phyloP scores from a whole-genome alignment of 495 filamentous ascomycete species.

The Aspergillus bertholletiae region DNA sequence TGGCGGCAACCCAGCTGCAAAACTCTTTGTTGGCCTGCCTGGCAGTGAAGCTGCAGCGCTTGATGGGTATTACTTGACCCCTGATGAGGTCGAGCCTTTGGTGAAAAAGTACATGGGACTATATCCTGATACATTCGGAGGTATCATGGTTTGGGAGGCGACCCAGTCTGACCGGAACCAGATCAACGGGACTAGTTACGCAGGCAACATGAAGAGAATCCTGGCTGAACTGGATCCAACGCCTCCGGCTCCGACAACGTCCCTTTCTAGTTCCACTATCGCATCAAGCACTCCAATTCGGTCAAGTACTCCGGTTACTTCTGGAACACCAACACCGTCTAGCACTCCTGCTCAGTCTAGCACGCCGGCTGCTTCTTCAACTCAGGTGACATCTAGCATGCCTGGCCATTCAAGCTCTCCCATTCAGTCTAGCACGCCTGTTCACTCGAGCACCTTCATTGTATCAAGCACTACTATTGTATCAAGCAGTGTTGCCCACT shows the following conservation, averaged over 20 bases:
- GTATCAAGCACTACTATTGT: neutral
- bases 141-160: conserved; percentile 73
- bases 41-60: conserved; percentile 36
- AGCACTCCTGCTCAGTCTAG: neutral
- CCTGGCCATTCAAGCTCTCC: conserved; percentile 8
- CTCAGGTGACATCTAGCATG: conserved; percentile 7
- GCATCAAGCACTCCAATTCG: conserved; percentile 11
- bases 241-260: conserved; percentile 16
- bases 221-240: conserved; percentile 30
- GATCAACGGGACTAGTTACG: conserved; percentile 40
- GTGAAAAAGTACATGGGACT: conserved; percentile 46
- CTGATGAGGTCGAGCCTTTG: conserved; percentile 44
- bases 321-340: neutral
- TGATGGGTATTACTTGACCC: conserved; percentile 41
- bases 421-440: conserved; percentile 1
- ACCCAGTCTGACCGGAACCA: conserved; percentile 48
- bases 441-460: conserved; percentile 5
- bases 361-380: neutral
- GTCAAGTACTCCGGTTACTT: neutral
- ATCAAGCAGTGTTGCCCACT: neutral
- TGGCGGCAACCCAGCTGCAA: conserved; percentile 55
- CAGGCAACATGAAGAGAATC: conserved; percentile 40
- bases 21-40: conserved; percentile 62
- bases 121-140: conserved; percentile 58
- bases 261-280: conserved; percentile 16